These are phyloP conservation scores for Truncatella angustata DNA, from an alignment of 2,329 filamentous ascomycete species.

Conservation along the genomic window DNA sequence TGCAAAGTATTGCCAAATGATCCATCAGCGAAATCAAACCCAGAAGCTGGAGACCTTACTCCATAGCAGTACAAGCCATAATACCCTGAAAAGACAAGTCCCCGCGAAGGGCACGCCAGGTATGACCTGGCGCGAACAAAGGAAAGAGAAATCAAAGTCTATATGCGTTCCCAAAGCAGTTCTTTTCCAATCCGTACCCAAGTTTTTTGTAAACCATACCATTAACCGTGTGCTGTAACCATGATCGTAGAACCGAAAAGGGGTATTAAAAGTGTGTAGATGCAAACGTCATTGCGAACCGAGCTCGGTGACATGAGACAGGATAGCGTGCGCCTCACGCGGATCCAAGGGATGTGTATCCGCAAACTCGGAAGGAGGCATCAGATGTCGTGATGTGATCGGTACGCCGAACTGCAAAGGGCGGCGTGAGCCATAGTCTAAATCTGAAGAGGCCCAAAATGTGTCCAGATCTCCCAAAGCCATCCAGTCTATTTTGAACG, in stretches of 20 bases:
- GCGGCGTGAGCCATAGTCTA: neutral
- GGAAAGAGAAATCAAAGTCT: conserved; percentile 28
- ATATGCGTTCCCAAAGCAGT: conserved; percentile 28
- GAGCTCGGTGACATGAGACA: neutral
- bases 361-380: neutral
- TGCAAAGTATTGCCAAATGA: conserved; percentile 21
- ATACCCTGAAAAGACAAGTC: conserved; percentile 16
- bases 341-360: conserved; percentile 2
- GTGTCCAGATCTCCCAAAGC: neutral
- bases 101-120: conserved; percentile 22
- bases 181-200: conserved; percentile 28
- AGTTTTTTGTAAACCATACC: conserved; percentile 27
- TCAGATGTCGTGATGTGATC: conserved; percentile 3
- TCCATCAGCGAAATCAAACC: conserved; percentile 16
- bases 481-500: conserved; percentile 11
- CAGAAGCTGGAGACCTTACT: conserved; percentile 15
- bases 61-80: conserved; percentile 26
- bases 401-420: neutral
- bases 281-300: neutral
- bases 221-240: conserved; percentile 15
- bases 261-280: conserved; percentile 10
- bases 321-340: neutral
- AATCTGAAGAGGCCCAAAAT: neutral
- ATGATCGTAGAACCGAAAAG: conserved; percentile 8
- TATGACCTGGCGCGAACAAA: conserved; percentile 12